Evolutionary conservation across 139 green algal genomes (phyloP), one percentile per base, ranked within the genome.

Genomic region (Tetradesmus obliquus): DNA sequence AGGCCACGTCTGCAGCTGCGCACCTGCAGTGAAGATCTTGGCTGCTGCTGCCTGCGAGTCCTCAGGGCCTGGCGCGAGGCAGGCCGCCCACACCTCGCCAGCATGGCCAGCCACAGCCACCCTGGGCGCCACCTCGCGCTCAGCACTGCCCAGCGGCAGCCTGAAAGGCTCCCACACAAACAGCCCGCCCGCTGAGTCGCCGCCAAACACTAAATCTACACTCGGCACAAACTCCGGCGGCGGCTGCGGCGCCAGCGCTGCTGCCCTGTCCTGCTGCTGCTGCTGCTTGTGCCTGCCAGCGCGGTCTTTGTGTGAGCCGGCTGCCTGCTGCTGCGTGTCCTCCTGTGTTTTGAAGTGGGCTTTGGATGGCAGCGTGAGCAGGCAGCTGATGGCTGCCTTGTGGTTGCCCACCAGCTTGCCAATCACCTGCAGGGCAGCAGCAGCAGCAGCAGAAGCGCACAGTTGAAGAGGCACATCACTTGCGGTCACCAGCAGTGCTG

Each of bases 61-160:
- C 82, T 95, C 93, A 6, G 82, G n/a, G 55, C 87, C 82, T 54
- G 82, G 86, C 20, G 82, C 89, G 53, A 94, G 69, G 69, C 79
- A 92, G 57, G 93, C 60, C 17, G 91, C 86, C 88, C 93, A 90
- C 58, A 96, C 90, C 87, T 94, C 94, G 74, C 90, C 87, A 83
- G 93, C 91, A 71, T 96, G 94, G 1, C 60, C 92, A 54, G 79
- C 72, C 10, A 84, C 66, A 15, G 93, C 74, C n/a, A 74, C 62
- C 2, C 69, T 54, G 17, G 92, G 92, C 0, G 3, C 88, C 24
- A 93, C 22, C n/a, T 92, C 88, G 3, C 72, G 24, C 3, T 90
- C 82, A 60, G 69, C 80, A 20, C 58, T 55, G 58, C 83, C 83
- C 19, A 84, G 51, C 1, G 79, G 74, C 66, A n/a, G 5, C 6